Evolutionary conservation across 352 stramenopile species (phyloP).

Genomic region (Globisporangium paroecandrum): DNA sequence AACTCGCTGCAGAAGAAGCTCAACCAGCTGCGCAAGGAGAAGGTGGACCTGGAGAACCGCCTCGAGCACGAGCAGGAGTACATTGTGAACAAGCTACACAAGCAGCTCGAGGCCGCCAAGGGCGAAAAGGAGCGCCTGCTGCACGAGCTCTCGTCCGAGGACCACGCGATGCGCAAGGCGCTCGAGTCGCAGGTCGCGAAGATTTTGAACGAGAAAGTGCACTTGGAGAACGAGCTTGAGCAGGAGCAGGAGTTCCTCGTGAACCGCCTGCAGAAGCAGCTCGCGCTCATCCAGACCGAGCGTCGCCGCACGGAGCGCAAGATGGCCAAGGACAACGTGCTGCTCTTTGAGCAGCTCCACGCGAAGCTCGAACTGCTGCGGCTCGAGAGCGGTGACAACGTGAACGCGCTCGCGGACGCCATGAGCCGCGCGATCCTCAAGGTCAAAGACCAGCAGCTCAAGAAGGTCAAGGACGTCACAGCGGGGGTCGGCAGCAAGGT

Average conservation of each 20-base stretch:
- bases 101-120: constrained; percentile 73
- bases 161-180: constrained; percentile 56
- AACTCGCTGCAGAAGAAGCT: constrained; percentile 90
- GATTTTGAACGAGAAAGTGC: constrained; percentile 82
- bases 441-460: constrained; percentile 53
- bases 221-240: constrained; percentile 84
- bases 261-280: constrained; percentile 83
- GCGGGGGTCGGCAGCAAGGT: constrained; percentile 22
- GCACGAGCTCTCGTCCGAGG: constrained; percentile 61
- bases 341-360: constrained; percentile 64
- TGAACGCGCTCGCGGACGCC: constrained; percentile 56
- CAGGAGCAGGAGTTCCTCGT: constrained; percentile 87
- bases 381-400: constrained; percentile 53
- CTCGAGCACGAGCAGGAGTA: constrained; percentile 91
- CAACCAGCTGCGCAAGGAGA: constrained; percentile 83
- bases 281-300: constrained; percentile 61
- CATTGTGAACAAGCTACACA: constrained; percentile 90
- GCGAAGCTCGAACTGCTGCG: constrained; percentile 60
- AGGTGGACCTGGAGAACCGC: constrained; percentile 91
- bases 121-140: constrained; percentile 69
- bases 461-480: constrained; percentile 36
- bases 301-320: constrained; percentile 73
- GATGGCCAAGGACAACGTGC: constrained; percentile 67
- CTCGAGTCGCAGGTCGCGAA: constrained; percentile 78
- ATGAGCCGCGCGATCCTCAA: constrained; percentile 43